Conservation (phyloP, 352 stramenopile genomes). For the Pythium sukuiense region DNA sequence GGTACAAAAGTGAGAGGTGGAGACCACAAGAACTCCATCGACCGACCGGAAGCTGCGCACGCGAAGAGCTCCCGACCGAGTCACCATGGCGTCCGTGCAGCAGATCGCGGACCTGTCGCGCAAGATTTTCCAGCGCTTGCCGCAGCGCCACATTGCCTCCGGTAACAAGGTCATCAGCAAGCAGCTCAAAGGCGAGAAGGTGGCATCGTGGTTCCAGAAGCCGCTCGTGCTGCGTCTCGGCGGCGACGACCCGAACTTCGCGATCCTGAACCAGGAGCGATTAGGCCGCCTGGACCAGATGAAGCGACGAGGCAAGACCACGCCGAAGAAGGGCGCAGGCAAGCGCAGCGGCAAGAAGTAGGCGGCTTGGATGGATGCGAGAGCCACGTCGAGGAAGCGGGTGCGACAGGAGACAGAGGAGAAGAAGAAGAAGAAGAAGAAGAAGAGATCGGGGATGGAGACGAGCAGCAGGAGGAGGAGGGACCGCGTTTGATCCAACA, state of each 20-base stretch:
- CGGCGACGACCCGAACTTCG: constrained; percentile 84
- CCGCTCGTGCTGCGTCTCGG: constrained; percentile 69
- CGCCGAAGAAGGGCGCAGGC: constrained; percentile 86
- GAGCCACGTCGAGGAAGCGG: background rate
- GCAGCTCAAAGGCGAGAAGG: constrained; percentile 85
- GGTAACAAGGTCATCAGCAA: constrained; percentile 90
- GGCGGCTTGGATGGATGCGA: background rate
- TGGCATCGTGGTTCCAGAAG: constrained; percentile 88
- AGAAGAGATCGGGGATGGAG: background rate
- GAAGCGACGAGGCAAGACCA: constrained; percentile 86
- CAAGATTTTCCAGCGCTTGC: constrained; percentile 89
- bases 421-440: background rate
- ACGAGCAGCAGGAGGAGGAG: too few relatives aligned
- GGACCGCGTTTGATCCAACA: background rate
- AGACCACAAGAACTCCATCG: constrained; percentile 1
- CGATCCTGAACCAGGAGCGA: constrained; percentile 78
- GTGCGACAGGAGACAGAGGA: background rate
- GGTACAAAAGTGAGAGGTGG: constrained; percentile 11
- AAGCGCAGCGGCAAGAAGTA: constrained; percentile 86
- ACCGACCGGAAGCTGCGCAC: background rate
- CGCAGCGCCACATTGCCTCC: constrained; percentile 75
- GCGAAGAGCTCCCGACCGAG: background rate
- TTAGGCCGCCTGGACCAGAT: constrained; percentile 80
- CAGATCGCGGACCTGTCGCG: constrained; percentile 77
- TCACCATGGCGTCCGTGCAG: constrained; percentile 32